These are phyloP conservation scores for Lecanicillium sp. DNA, from an alignment of 2,329 filamentous ascomycete genomes.

Conservation along the genomic window DNA sequence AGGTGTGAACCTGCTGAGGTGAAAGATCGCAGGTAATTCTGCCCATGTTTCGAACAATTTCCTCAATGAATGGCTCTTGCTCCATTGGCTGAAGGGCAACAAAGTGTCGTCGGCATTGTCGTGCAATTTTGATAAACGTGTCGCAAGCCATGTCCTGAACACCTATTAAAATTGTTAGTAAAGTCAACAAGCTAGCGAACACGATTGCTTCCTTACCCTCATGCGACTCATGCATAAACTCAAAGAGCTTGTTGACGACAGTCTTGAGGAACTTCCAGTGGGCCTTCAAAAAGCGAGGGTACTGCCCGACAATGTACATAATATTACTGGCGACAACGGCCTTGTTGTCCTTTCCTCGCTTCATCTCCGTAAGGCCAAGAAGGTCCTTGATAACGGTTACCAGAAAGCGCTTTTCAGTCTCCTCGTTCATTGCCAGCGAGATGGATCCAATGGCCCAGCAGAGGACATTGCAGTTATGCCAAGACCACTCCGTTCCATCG, in stretches of 20 bases:
- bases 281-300: slow-evolving; percentile 94
- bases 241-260: slow-evolving; percentile 98
- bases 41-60: slow-evolving; percentile 91
- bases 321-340: slow-evolving; percentile 98
- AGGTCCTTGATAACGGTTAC: slow-evolving; percentile 99
- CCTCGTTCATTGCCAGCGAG: slow-evolving; percentile 97
- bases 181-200: too few relatives aligned
- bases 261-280: slow-evolving; percentile 99
- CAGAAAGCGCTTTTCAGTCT: slow-evolving; percentile 96
- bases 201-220: slow-evolving; percentile 44
- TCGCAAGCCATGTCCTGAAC: slow-evolving; percentile 99
- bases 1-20: slow-evolving; percentile 95
- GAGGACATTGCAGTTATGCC: slow-evolving; percentile 98
- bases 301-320: slow-evolving; percentile 99
- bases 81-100: slow-evolving; percentile 93
- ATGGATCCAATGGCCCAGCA: slow-evolving; percentile 99
- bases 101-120: slow-evolving; percentile 95
- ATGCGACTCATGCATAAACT: slow-evolving; percentile 99
- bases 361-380: slow-evolving; percentile 95
- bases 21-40: slow-evolving; percentile 94
- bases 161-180: slow-evolving; percentile 35
- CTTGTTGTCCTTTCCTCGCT: slow-evolving; percentile 98
- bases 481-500: slow-evolving; percentile 94
- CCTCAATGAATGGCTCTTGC: slow-evolving; percentile 93
- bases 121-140: slow-evolving; percentile 99